Conservation (phyloP, 2,329 filamentous ascomycete genomes). For the Ceratocystis cubensis region DNA sequence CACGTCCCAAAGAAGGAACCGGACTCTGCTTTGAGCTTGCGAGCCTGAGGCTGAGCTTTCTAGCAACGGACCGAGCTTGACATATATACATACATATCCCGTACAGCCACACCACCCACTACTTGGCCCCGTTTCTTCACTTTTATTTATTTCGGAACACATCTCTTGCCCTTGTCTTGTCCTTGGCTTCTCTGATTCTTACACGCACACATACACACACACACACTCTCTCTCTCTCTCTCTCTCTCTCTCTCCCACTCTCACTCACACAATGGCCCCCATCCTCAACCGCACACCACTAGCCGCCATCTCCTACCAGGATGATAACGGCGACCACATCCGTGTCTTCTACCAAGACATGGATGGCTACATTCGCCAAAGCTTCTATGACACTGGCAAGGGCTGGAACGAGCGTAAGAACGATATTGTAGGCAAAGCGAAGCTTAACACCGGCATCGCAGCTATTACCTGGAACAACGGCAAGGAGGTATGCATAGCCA, state of each 20-base stretch:
- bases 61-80: not conserved
- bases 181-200: not conserved
- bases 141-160: not conserved
- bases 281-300: constrained; percentile 19
- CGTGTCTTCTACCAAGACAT: constrained; percentile 21
- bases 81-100: not conserved
- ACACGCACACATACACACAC: not conserved
- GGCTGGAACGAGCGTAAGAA: constrained; percentile 21
- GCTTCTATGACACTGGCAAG: constrained; percentile 21
- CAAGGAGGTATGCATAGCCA: constrained; percentile 12
- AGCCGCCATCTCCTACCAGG: constrained; percentile 20
- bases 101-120: not conserved
- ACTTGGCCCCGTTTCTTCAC: not conserved
- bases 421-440: constrained; percentile 19
- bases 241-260: not conserved
- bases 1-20: not conserved
- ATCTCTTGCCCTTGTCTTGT: not conserved
- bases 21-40: not conserved
- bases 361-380: constrained; percentile 21
- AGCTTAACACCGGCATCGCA: constrained; percentile 20
- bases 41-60: constrained; percentile 2
- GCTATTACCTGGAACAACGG: constrained; percentile 21
- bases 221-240: not conserved
- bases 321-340: constrained; percentile 20
- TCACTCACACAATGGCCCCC: constrained; percentile 14